Base-by-base conservation (phyloP, 176 grass and related monocot species). In the Carex parvula region DNA sequence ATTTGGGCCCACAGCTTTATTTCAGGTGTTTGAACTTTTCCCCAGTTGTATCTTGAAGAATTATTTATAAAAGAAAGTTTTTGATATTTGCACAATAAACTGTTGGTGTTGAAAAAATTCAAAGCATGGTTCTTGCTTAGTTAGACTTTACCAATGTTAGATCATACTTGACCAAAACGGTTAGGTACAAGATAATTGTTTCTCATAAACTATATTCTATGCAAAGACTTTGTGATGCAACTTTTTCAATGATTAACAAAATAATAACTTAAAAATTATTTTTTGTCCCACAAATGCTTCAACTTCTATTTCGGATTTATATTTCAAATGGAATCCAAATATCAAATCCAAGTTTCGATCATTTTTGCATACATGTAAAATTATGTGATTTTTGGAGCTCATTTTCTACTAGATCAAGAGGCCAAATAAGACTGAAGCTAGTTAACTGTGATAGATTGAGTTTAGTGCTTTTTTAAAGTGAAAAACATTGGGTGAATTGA, bases 1-100 rank as follows among this genome's bases (percentile, higher is more conserved):
- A 84, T 93, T 98, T 32, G 95, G 95, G 85, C 95, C 95, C 66
- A 98, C 91, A 81, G 92, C 95, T 89, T 89, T 98, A 85, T 98
- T 98, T 86, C 95, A 98, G 95, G 95, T 98, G 29, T 53, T 78
- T 83, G 56, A 42, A 35, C 29, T 26, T 74, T 70, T 65, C 46
- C 20, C 52, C 52, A 77, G 2, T 56, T 17, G 32, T 14, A 32
- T 32, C 20, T 56, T 77, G 22, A 56, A 29, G 9, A 73, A 30
- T 3, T 55, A 54, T 55, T 55, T 56, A 14, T 55, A 76, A 55
- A 76, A 15, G 11, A 32, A 55, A 21, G 11, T 54, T 76, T 76
- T 76, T 53, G 46, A 16, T 76, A 8, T 16, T 21, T 46, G 69
- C 69, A 72, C 48, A 22, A 70, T 64, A 64, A 64, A 29, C 22